A percentile compares a stretch with the other conserved stretches of the same genome.
Evolutionary conservation across 2,329 filamentous ascomycete genomes (phyloP).

Genomic region (Clonostachys byssicola): DNA sequence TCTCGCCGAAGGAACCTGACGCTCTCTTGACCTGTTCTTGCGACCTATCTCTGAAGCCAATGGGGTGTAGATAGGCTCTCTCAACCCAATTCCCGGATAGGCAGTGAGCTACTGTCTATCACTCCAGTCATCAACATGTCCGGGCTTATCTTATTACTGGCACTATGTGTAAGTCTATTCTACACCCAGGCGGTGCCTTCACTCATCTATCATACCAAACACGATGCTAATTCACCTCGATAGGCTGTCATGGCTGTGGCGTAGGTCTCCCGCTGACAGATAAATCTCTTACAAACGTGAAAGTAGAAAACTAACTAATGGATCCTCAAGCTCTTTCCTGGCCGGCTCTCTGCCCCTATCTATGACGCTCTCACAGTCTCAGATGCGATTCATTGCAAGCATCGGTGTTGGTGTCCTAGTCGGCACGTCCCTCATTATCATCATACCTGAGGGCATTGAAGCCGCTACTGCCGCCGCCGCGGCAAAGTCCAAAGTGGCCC

Average conservation of each 20-base stretch:
- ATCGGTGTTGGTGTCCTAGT: constrained; percentile 92
- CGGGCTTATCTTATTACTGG: constrained; percentile 31
- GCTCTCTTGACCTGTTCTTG: too few relatives aligned
- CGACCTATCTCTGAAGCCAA: too few relatives aligned
- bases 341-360: constrained; percentile 88
- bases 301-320: neutral
- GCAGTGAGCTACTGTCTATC: too few relatives aligned
- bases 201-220: neutral
- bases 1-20: neutral
- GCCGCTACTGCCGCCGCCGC: constrained; percentile 66
- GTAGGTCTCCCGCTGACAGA: constrained; percentile 31
- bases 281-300: neutral
- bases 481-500: constrained; percentile 21
- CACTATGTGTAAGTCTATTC: constrained; percentile 29
- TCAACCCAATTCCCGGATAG: too few relatives aligned
- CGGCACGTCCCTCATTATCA: constrained; percentile 91
- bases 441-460: constrained; percentile 95
- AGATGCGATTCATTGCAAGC: constrained; percentile 84
- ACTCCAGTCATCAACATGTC: constrained; percentile 21
- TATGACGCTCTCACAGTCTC: constrained; percentile 80
- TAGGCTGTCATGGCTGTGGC: constrained; percentile 56
- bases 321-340: constrained; percentile 71
- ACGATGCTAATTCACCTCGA: constrained; percentile 9
- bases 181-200: neutral
- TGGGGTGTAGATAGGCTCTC: too few relatives aligned